Base-by-base conservation (phyloP, 768 basidiomycete species). In the Lactifluus volemus region DNA sequence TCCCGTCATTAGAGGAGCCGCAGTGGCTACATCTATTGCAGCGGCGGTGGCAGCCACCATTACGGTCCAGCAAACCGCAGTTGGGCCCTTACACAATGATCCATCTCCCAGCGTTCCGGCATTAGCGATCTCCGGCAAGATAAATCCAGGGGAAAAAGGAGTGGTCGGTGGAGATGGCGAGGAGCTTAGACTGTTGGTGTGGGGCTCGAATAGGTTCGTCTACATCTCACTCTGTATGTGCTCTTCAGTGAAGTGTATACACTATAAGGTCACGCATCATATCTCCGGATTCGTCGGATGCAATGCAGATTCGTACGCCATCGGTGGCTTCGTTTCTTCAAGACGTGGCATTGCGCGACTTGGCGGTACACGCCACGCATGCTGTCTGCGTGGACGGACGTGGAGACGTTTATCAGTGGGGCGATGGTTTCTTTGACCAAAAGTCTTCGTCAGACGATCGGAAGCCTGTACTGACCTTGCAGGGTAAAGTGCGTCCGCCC, bases 391-490 rank as follows among this genome's bases (percentile, higher is more conserved):
- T 92, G 19, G 89, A 92, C 68, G 83, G 82, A 8, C 78, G 81
- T 39, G 92, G 91, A 29, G 85, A 94, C 66, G 84, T 91, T 3
- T 88, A 89, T 67, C 89, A 92, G 66, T 93, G 90, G 90, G 90
- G 90, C 0, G 76, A 78, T 45, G 85, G 80, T 0, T 88, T 84
- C 71, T 78, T 78, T 64, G 76, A n/a, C n/a, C n/a, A n/a, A n/a
- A n/a, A 15, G 63, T 71, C 4, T 62, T 59, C 15, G 53, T 71
- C 49, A 59, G 71, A 30, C 63, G 64, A 65, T 60, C 69, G 36
- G 63, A 63, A 6, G 65, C 86, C 86, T 5, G 78, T 73, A 32
- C 71, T 78, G 48, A 86, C 86, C 0, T 69, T 90, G 50, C 78
- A 77, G 58, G 86, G 83, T 60, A 88, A 88, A 77, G 89, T 85